Conservation (phyloP, 306 rosid genomes). For the Sphenostylis stenocarpa region DNA sequence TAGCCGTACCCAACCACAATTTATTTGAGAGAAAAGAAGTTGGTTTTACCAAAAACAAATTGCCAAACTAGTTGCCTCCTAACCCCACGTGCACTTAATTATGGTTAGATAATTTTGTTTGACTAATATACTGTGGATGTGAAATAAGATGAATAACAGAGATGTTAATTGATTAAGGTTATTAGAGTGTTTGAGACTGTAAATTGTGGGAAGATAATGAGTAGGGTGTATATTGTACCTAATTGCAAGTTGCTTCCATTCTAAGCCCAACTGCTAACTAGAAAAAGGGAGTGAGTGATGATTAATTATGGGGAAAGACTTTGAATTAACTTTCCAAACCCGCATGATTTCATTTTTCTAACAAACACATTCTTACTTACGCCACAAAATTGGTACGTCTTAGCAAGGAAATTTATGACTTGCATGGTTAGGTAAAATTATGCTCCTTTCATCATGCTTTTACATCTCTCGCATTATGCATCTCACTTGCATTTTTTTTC, state of each 20-base stretch:
- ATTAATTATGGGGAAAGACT: not conserved
- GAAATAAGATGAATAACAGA: not conserved
- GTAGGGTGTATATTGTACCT: not conserved
- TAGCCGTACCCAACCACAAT: not conserved
- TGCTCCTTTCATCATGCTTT: not conserved
- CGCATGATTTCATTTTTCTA: conserved; percentile 4
- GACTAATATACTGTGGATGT: not conserved
- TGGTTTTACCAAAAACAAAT: not conserved
- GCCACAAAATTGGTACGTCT: not conserved
- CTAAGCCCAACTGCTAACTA: conserved; percentile 20
- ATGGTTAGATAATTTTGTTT: too few relatives aligned
- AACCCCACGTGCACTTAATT: not conserved
- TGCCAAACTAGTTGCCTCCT: not conserved
- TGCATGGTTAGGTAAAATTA: not conserved
- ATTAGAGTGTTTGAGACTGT: not conserved
- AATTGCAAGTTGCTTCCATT: conserved; percentile 31
- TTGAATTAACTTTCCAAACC: not conserved
- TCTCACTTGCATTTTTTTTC: not conserved
- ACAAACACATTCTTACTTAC: not conserved
- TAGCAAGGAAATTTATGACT: not conserved
- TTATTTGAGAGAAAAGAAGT: not conserved
- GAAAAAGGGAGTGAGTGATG: conserved; percentile 11
- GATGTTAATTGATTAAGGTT: not conserved
- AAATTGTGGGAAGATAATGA: not conserved
- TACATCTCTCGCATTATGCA: not conserved